Percentiles rank a stretch among this genome's conserved stretches.
phyloP scores from a whole-genome alignment of 2,329 filamentous ascomycete genomes.

The Fusarium lyarnte region DNA sequence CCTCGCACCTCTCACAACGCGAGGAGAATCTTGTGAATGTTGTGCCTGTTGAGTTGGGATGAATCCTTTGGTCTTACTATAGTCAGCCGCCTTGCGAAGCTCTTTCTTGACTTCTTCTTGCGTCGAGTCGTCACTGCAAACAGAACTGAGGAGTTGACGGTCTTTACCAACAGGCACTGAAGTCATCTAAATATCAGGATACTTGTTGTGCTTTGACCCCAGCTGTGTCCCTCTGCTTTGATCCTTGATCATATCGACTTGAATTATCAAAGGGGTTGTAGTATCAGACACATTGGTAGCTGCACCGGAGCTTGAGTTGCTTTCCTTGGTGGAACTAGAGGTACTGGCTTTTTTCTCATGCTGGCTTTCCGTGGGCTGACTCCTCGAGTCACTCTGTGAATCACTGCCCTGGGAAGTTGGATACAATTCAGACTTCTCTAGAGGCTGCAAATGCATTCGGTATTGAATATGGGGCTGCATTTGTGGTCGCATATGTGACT shows the following conservation, averaged over 20 bases:
- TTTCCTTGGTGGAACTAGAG: neutral
- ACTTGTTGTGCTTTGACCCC: neutral
- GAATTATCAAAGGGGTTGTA: neutral
- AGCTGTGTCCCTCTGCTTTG: neutral
- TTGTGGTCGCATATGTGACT: neutral
- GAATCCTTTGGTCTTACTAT: constrained; percentile 19
- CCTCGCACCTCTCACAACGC: neutral
- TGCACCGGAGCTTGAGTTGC: neutral
- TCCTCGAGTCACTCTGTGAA: neutral
- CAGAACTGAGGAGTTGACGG: constrained; percentile 2
- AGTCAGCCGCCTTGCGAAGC: constrained; percentile 10
- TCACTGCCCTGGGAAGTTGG: neutral
- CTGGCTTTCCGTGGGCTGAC: neutral
- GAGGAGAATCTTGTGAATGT: neutral
- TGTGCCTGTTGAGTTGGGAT: constrained; percentile 32
- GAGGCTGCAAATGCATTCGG: neutral
- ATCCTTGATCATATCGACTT: constrained; percentile 14
- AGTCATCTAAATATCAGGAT: constrained; percentile 26
- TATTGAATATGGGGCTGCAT: neutral
- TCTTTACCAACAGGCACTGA: constrained; percentile 23
- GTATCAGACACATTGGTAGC: neutral
- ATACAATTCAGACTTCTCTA: neutral
- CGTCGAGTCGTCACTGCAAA: neutral
- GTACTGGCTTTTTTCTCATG: neutral
- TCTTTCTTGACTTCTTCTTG: constrained; percentile 12